Conservation (phyloP, 129 eudicot genomes). For the Artemisia tridentata region DNA sequence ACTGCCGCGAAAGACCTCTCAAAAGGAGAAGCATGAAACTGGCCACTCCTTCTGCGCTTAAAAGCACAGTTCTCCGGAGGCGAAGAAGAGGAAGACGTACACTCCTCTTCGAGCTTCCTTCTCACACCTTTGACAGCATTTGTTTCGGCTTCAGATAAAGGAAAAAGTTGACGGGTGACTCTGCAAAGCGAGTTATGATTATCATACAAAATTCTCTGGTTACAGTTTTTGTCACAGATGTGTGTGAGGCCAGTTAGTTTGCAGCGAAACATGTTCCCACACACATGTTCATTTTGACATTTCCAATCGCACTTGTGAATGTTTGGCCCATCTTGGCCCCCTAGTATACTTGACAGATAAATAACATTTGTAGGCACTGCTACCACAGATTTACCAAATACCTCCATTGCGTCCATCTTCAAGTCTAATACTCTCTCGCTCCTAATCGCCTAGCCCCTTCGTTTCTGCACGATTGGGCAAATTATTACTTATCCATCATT, state of each 20-base stretch:
- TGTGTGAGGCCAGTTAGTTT: conserved; percentile 86
- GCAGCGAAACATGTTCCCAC: conserved; percentile 97
- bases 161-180: conserved; percentile 78
- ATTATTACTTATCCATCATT: background rate
- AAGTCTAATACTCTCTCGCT: conserved; percentile 17
- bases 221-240: conserved; percentile 99
- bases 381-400: conserved; percentile 78
- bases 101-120: conserved; percentile 84
- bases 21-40: conserved; percentile 72
- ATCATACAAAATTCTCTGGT: conserved; percentile 92
- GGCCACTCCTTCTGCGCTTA: conserved; percentile 83
- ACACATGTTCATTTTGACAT: conserved; percentile 82
- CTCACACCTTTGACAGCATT: conserved; percentile 95
- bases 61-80: conserved; percentile 70
- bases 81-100: conserved; percentile 26
- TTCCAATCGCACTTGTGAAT: conserved; percentile 97
- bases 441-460: conserved; percentile 11
- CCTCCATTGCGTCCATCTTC: conserved; percentile 68
- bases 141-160: conserved; percentile 68
- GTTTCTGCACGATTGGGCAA: conserved; percentile 28
- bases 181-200: conserved; percentile 91
- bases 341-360: conserved; percentile 83
- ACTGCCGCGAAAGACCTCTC: conserved; percentile 88
- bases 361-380: conserved; percentile 79
- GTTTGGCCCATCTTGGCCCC: conserved; percentile 88